A percentile compares a stretch with the other conserved stretches of the same genome.
phyloP scores from a whole-genome alignment of 768 basidiomycete species.

The Tulasnella sp. region DNA sequence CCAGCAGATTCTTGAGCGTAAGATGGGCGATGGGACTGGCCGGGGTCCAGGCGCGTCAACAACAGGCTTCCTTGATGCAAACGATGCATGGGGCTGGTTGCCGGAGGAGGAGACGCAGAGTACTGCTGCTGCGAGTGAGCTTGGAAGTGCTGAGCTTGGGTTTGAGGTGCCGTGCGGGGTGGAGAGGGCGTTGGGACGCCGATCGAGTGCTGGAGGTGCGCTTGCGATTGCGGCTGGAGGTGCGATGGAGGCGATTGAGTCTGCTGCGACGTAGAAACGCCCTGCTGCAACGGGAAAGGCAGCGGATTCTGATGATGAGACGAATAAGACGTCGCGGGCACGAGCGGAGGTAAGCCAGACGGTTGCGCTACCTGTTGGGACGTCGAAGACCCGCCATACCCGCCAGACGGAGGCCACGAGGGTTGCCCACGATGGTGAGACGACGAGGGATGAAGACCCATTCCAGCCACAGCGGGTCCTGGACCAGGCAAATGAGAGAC shows the following conservation, averaged over 20 bases:
- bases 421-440: conserved; percentile 12
- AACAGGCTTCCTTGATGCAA: conserved; percentile 28
- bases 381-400: background rate
- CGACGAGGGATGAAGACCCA: background rate
- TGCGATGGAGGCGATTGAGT: conserved; percentile 22
- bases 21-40: conserved; percentile 16
- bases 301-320: conserved; percentile 1
- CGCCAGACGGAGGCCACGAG: conserved; percentile 22
- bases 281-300: background rate
- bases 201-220: conserved; percentile 9
- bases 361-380: background rate
- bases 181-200: conserved; percentile 9
- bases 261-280: background rate
- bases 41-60: conserved; percentile 27
- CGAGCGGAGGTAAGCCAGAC: background rate
- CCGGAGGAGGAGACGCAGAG: conserved; percentile 12
- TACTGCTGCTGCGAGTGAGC: conserved; percentile 13
- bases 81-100: conserved; percentile 29
- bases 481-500: conserved; percentile 30
- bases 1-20: background rate
- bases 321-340: background rate
- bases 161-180: background rate
- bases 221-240: background rate
- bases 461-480: conserved; percentile 13
- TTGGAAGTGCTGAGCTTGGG: background rate